phyloP scores from a whole-genome alignment of 148 eudicot genomes.

The Rhododendron ferrugineum region DNA sequence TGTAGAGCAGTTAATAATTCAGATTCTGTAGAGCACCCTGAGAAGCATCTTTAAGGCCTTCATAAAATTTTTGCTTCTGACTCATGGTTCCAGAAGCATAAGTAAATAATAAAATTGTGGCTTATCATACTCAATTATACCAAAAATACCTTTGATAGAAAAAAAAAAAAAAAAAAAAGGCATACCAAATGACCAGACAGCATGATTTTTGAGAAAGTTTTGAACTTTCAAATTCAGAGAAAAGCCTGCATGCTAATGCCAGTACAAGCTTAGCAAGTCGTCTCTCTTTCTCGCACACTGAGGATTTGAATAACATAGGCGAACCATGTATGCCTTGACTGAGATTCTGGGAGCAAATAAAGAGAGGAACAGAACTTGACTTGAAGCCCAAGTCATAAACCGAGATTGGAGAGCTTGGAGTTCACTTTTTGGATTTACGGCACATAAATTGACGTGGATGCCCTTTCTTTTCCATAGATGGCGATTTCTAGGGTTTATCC shows the following conservation, averaged over 20 bases:
- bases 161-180: not conserved
- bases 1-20: not conserved
- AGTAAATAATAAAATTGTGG: not conserved
- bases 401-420: not conserved
- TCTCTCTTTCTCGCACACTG: not conserved
- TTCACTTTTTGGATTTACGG: not conserved
- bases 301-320: not conserved
- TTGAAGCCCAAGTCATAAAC: not conserved
- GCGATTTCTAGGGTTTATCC: not conserved
- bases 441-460: not conserved
- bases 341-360: not conserved
- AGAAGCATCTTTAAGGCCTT: not conserved
- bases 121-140: not conserved
- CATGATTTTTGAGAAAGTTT: not conserved
- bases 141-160: not conserved
- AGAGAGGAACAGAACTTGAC: not conserved
- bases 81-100: not conserved
- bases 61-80: not conserved
- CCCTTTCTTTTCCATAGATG: not conserved
- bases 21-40: not conserved
- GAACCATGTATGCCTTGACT: not conserved
- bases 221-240: not conserved
- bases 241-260: not conserved
- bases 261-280: not conserved
- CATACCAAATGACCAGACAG: not conserved